These are phyloP conservation scores for Lachancea cidri DNA, from an alignment of 805 yeast genomes.

Conservation along the genomic window DNA sequence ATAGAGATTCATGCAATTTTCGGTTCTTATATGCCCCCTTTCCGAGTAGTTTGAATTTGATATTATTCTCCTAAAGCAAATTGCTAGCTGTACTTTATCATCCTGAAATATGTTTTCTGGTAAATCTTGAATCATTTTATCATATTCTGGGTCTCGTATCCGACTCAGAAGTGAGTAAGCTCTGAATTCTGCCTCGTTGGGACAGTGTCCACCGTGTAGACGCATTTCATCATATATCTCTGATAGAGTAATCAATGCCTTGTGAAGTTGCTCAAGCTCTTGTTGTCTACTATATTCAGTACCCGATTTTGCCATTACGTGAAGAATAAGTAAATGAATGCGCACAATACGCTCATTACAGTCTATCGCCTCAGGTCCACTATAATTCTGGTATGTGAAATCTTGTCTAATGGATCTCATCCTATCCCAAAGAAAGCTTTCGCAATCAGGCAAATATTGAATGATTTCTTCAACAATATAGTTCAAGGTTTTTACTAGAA, in stretches of 20 bases:
- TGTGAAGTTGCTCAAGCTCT: slow-evolving; percentile 90
- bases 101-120: slow-evolving; percentile 54
- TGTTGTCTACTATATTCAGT: slow-evolving; percentile 87
- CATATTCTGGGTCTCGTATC: slow-evolving; percentile 78
- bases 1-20: slow-evolving; percentile 58
- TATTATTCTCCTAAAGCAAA: slow-evolving; percentile 60
- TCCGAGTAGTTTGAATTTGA: slow-evolving; percentile 57
- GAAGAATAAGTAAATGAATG: slow-evolving; percentile 75
- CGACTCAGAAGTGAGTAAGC: slow-evolving; percentile 81
- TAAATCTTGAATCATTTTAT: slow-evolving; percentile 62
- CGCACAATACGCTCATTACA: slow-evolving; percentile 91
- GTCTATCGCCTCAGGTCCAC: slow-evolving; percentile 88
- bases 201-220: slow-evolving; percentile 58
- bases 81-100: slow-evolving; percentile 60
- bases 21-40: slow-evolving; percentile 47
- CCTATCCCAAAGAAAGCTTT: slow-evolving; percentile 93
- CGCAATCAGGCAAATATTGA: slow-evolving; percentile 71
- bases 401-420: slow-evolving; percentile 96
- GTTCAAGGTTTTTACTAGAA: slow-evolving; percentile 60
- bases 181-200: slow-evolving; percentile 90
- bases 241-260: slow-evolving; percentile 79
- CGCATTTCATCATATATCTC: slow-evolving; percentile 83
- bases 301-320: slow-evolving; percentile 72
- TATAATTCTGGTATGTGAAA: slow-evolving; percentile 89
- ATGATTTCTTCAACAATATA: slow-evolving; percentile 64